Evolutionary conservation across 2,329 filamentous ascomycete genomes (phyloP).

Genomic region (Aspergillus novofumigatus): DNA sequence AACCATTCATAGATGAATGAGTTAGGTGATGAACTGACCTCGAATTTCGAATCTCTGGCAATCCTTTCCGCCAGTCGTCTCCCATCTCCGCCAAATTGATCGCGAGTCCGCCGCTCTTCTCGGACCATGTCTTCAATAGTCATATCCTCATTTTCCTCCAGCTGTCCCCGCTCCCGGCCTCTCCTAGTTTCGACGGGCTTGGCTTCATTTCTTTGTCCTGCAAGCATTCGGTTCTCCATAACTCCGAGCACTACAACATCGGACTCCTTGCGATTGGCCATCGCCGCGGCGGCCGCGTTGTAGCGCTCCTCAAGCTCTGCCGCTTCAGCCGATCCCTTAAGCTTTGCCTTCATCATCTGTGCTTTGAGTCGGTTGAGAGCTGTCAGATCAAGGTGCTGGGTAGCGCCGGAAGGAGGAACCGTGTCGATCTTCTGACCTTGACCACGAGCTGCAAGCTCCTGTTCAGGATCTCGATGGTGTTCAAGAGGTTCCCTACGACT

Average conservation of each 20-base stretch:
- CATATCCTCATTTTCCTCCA: constrained; percentile 94
- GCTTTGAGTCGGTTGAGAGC: constrained; percentile 85
- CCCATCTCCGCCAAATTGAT: constrained; percentile 73
- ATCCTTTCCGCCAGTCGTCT: constrained; percentile 84
- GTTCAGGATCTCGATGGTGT: constrained; percentile 29
- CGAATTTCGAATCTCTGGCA: constrained; percentile 85
- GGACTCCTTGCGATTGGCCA: constrained; percentile 54
- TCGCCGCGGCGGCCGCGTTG: constrained; percentile 65
- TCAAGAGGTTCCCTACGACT: constrained; percentile 37
- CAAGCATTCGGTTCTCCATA: constrained; percentile 86
- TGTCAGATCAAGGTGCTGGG: constrained; percentile 65
- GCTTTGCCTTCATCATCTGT: constrained; percentile 91
- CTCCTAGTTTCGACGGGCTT: constrained; percentile 74
- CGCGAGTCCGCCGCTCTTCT: constrained; percentile 82
- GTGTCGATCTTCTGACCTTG: constrained; percentile 59
- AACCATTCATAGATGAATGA: constrained; percentile 1
- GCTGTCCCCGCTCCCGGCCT: constrained; percentile 75
- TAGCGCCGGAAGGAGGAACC: constrained; percentile 46
- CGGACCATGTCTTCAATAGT: constrained; percentile 93
- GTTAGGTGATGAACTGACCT: constrained; percentile 42
- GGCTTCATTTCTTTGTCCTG: constrained; percentile 70
- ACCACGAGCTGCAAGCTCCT: constrained; percentile 34
- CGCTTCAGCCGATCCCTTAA: constrained; percentile 71
- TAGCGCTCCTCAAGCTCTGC: constrained; percentile 78
- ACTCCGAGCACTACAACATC: constrained; percentile 76